phyloP scores from a whole-genome alignment of 1,139 yeast species.

The Diutina neorugosa region DNA sequence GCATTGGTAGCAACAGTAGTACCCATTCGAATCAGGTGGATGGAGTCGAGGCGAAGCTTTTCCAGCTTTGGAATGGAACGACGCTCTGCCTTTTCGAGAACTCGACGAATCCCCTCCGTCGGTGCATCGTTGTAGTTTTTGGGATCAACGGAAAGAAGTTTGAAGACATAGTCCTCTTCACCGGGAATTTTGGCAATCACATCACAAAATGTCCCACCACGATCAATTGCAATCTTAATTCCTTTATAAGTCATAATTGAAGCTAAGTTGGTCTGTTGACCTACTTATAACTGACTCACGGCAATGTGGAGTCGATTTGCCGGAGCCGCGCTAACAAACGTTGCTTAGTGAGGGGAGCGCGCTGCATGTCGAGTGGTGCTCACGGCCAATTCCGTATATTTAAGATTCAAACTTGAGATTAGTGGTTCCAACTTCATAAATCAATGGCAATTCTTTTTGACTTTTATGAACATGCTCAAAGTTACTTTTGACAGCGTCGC shows the following conservation, averaged over 20 bases:
- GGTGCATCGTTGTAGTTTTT: slow-evolving; percentile 82
- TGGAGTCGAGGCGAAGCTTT: slow-evolving; percentile 19
- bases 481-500: too few species aligned
- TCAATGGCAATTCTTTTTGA: too few species aligned
- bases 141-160: slow-evolving; percentile 80
- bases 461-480: too few species aligned
- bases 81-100: slow-evolving; percentile 48
- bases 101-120: slow-evolving; percentile 75
- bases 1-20: slow-evolving; percentile 79
- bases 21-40: slow-evolving; percentile 55
- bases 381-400: background rate
- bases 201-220: slow-evolving; percentile 89
- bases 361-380: background rate
- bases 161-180: slow-evolving; percentile 31
- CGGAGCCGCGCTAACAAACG: background rate
- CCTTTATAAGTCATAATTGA: background rate
- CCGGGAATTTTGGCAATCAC: slow-evolving; percentile 43
- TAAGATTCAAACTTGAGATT: background rate
- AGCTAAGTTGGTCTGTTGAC: background rate
- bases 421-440: too few species aligned
- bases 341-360: background rate
- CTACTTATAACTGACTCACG: background rate
- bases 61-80: slow-evolving; percentile 30
- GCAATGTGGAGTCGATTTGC: background rate
- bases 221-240: slow-evolving; percentile 18